Evolutionary conservation across 1,284 basidiomycete genomes (phyloP).

Genomic region (Moesziomyces parantarcticus): DNA sequence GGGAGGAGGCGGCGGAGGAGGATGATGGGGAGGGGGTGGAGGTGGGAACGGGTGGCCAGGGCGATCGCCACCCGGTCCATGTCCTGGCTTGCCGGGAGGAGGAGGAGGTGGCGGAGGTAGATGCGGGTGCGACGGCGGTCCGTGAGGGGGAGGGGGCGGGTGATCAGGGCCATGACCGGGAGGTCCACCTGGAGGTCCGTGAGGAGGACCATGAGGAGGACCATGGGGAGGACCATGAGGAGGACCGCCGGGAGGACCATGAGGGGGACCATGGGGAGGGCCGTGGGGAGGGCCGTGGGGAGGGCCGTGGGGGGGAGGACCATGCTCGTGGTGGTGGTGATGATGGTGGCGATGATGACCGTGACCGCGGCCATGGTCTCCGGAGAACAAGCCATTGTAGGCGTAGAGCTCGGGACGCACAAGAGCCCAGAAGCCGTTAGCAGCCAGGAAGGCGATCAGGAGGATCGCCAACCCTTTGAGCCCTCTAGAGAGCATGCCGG

Average conservation of each 20-base stretch:
- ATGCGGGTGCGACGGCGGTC: constrained; percentile 18
- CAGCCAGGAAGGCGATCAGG: constrained; percentile 26
- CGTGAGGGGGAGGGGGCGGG: constrained; percentile 16
- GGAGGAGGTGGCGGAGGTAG: constrained; percentile 5
- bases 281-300: no score
- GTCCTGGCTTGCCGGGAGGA: constrained; percentile 1
- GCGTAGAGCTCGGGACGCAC: constrained; percentile 30
- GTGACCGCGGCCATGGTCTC: background rate
- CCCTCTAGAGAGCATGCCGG: constrained; percentile 15
- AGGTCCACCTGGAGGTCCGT: no score
- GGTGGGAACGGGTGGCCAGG: constrained; percentile 4
- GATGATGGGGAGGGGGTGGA: constrained; percentile 1
- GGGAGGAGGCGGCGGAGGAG: constrained; percentile 11
- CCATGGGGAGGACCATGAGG: background rate
- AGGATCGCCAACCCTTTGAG: constrained; percentile 22
- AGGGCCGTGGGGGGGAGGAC: no score
- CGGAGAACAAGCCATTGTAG: constrained; percentile 14
- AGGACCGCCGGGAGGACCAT: no score
- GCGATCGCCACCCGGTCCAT: constrained; percentile 7
- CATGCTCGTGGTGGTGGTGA: constrained; percentile 10
- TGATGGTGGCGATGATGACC: constrained; percentile 9
- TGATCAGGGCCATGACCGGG: constrained; percentile 4
- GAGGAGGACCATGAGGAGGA: background rate
- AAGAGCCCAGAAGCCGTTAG: constrained; percentile 38
- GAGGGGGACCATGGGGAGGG: no score